A percentile compares a stretch with the other conserved stretches of the same genome.
Evolutionary conservation across 2,329 filamentous ascomycete genomes (phyloP).

Genomic region (Diaporthe aspalathi): DNA sequence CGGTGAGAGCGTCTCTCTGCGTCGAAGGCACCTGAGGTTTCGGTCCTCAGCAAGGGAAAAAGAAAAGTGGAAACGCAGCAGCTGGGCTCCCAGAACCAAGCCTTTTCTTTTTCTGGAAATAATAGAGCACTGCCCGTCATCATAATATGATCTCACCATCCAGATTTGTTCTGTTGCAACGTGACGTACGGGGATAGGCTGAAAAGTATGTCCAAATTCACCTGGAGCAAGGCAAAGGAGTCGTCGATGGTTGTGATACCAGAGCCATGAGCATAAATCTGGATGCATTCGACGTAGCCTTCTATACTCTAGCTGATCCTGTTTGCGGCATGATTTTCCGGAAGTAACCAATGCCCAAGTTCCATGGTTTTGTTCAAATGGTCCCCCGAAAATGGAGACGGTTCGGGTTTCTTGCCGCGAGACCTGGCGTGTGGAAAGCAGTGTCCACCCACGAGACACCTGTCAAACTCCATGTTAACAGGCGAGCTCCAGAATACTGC

Average conservation of each 20-base stretch:
- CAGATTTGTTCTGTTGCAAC: no score
- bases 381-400: not conserved
- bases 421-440: not conserved
- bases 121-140: no score
- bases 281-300: no score
- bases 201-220: no score
- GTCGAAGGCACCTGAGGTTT: not conserved
- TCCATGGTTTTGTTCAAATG: not conserved
- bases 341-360: not conserved
- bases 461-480: not conserved
- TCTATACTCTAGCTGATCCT: not conserved
- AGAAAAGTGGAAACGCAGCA: no score
- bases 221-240: no score
- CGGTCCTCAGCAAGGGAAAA: fast-evolving
- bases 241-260: no score
- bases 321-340: not conserved
- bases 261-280: no score
- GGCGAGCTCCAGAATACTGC: not conserved
- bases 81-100: no score
- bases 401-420: not conserved
- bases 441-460: not conserved
- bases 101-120: no score
- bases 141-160: no score
- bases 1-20: not conserved
- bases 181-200: no score